These are phyloP conservation scores for Theobroma cacao DNA, from an alignment of 345 rosid species.

Conservation along the genomic window DNA sequence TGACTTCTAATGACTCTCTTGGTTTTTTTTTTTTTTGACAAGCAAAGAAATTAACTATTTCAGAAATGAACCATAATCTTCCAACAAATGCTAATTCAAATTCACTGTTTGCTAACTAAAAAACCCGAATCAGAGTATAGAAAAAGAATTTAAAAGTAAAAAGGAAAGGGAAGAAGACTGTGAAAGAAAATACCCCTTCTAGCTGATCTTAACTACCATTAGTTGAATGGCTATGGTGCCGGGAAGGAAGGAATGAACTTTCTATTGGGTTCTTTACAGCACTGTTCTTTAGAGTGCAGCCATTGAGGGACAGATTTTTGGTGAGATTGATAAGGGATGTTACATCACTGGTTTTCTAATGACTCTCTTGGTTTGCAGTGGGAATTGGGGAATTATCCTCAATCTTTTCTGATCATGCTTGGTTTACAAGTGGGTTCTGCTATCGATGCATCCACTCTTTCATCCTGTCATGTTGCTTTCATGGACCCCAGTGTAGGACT, in stretches of 20 bases:
- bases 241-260: conserved; percentile 14
- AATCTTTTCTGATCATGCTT: conserved; percentile 68
- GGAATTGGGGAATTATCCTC: conserved; percentile 69
- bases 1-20: conserved; percentile 13
- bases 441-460: conserved; percentile 36
- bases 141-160: background rate
- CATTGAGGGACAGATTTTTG: conserved; percentile 51
- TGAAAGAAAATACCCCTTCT: background rate
- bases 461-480: conserved; percentile 62
- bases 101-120: background rate
- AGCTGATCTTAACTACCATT: background rate
- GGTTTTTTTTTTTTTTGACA: no score
- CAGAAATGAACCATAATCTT: background rate
- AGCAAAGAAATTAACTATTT: background rate
- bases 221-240: conserved; percentile 21
- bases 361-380: conserved; percentile 73
- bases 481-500: conserved; percentile 78
- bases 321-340: conserved; percentile 46
- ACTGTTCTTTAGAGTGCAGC: conserved; percentile 24
- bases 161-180: background rate
- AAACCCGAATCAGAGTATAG: no score
- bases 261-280: conserved; percentile 25
- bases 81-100: background rate
- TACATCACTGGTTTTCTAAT: conserved; percentile 24
- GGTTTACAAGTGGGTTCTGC: conserved; percentile 40